Percentiles rank a stretch among this genome's conserved stretches.
phyloP scores from a whole-genome alignment of 2,329 filamentous ascomycete species.

The Talaromyces sp. region DNA sequence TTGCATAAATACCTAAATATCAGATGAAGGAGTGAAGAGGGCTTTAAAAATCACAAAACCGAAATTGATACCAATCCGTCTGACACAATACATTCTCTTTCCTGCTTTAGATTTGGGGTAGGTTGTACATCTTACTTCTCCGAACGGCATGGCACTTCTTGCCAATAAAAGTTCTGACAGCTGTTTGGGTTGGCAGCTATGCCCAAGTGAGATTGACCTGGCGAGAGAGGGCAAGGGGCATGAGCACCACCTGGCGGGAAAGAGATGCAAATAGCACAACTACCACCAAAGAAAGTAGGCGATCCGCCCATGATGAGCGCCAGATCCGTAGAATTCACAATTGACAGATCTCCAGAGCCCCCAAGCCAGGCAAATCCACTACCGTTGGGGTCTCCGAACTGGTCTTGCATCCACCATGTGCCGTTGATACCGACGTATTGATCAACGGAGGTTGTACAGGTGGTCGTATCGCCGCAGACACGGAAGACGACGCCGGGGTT shows the following conservation, averaged over 20 bases:
- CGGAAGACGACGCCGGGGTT: conserved; percentile 17
- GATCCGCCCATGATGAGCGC: conserved; percentile 10
- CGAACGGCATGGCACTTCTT: conserved; percentile 13
- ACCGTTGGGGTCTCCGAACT: conserved; percentile 12
- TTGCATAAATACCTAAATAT: background rate
- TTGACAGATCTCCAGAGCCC: conserved; percentile 4
- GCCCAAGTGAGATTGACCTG: conserved; percentile 15
- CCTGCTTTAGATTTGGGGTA: background rate
- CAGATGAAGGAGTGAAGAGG: background rate
- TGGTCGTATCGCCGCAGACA: conserved; percentile 7
- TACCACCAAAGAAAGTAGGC: conserved; percentile 6
- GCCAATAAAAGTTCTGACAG: conserved; percentile 14
- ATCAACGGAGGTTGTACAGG: conserved; percentile 1
- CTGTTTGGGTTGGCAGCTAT: conserved; percentile 14
- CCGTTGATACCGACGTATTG: conserved; percentile 10
- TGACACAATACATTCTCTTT: too few relatives aligned
- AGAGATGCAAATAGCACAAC: conserved; percentile 13
- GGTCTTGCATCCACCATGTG: conserved; percentile 15
- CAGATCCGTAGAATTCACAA: conserved; percentile 1
- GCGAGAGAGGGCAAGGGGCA: conserved; percentile 13
- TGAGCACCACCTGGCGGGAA: conserved; percentile 17
- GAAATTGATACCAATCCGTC: background rate
- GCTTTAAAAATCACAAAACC: background rate
- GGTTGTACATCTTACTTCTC: background rate
- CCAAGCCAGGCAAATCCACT: conserved; percentile 14